Evolutionary conservation across 2,329 filamentous ascomycete species (phyloP), one percentile per base, ranked within the genome.

Genomic region (Lomentospora prolificans): DNA sequence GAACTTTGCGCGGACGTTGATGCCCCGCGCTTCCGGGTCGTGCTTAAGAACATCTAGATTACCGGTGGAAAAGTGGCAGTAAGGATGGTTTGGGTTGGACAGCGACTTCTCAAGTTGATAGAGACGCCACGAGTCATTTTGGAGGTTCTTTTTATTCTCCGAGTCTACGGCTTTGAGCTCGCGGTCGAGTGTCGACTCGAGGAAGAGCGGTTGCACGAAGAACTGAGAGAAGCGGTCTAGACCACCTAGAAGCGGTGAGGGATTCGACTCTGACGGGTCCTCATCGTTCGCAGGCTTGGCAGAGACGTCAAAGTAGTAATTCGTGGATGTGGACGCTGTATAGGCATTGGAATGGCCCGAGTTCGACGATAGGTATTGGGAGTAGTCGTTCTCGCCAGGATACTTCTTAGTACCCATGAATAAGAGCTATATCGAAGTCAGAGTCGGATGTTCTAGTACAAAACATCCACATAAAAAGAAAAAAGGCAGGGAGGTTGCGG

Each of bases 401-500:
- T 94, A 99, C 81, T 97, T 99, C 70, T 96, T 87, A 6, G 94
- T 99, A 52, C 94, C 94, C 94, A 99, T 97, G 75, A 99, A 99
- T 24, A 99, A 75, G 61, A 96, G 75, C 78, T 85, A 31, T 9
- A 12, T 33, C 30, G 12, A 6, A 33, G 30, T 33, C 30, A 33
- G 12, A 7, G 12, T 33, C 12, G 30, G 12, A n/a, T n/a, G n/a
- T n/a, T n/a, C n/a, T n/a, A n/a, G n/a, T n/a, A n/a, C n/a, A n/a
- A n/a, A n/a, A n/a, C n/a, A n/a, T n/a, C n/a, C n/a, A n/a, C 24
- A 51, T 12, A 51, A 17, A 17, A 17, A 41, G 36, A 9, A 28
- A 31, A 51, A 17, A 30, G 4, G 4, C 25, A 30, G 22, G 33
- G 14, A 19, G 50, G 50, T 8, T n/a, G n/a, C n/a, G n/a, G n/a